Evolutionary conservation across 192 early-diverging fungal genomes (phyloP).

Genomic region (Coemansia sp.): DNA sequence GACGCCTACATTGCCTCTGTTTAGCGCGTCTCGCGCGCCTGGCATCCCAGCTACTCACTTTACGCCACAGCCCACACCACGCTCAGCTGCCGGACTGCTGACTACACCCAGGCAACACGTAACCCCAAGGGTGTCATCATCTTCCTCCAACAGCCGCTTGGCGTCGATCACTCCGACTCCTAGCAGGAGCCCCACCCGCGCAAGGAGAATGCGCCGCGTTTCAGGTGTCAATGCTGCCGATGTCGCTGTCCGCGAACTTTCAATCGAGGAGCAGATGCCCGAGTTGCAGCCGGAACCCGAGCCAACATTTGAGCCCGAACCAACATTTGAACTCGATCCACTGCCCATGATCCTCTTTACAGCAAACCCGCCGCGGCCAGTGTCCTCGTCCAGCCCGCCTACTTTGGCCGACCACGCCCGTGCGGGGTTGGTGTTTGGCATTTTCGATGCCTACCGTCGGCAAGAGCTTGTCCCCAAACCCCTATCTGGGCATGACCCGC

Average conservation of each 20-base stretch:
- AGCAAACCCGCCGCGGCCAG: not conserved
- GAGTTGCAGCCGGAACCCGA: not conserved
- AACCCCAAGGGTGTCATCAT: not conserved
- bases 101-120: not conserved
- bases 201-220: not conserved
- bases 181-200: not conserved
- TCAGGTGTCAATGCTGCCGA: not conserved
- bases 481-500: slow-evolving; percentile 2
- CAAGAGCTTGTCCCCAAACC: slow-evolving; percentile 22
- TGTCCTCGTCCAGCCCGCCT: not conserved
- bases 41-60: not conserved
- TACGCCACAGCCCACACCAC: not conserved
- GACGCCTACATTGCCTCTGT: not conserved
- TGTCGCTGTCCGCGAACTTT: not conserved
- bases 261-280: slow-evolving; percentile 10
- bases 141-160: not conserved
- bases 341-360: slow-evolving; percentile 27
- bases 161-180: slow-evolving; percentile 1
- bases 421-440: slow-evolving; percentile 38
- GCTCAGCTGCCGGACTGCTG: not conserved
- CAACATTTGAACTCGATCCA: slow-evolving; percentile 27
- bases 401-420: slow-evolving; percentile 37
- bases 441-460: slow-evolving; percentile 35
- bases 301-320: not conserved
- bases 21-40: not conserved